Percentiles rank a stretch among this genome's conserved stretches.
phyloP scores from a whole-genome alignment of 1,284 basidiomycete species.

The Rhodotorula glutinis region DNA sequence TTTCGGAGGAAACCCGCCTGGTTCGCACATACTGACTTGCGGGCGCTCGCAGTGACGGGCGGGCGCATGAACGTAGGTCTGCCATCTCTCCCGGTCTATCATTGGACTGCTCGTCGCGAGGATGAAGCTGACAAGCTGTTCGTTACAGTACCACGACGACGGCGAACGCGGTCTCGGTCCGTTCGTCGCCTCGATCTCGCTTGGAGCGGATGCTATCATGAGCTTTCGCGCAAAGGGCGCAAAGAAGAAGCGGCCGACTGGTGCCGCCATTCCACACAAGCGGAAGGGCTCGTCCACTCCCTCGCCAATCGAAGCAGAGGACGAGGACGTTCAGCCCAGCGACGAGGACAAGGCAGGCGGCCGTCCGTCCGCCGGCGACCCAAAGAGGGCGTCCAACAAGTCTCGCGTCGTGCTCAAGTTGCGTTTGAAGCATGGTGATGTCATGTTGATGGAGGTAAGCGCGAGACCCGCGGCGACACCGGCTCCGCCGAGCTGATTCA shows the following conservation, averaged over 20 bases:
- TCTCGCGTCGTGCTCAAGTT: constrained; percentile 8
- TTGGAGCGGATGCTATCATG: constrained; percentile 30
- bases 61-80: constrained; percentile 35
- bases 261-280: too few species aligned
- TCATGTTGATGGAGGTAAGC: constrained; percentile 32
- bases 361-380: neutral
- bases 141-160: constrained; percentile 30
- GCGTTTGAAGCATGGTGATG: constrained; percentile 20
- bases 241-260: constrained; percentile 4
- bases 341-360: neutral
- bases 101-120: neutral
- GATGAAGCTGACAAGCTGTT: neutral
- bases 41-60: constrained; percentile 21
- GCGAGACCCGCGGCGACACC: too few species aligned
- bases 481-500: rapidly evolving
- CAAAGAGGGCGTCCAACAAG: neutral
- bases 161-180: constrained; percentile 34
- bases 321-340: neutral
- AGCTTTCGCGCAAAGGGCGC: constrained; percentile 19
- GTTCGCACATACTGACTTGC: neutral
- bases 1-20: too few species aligned
- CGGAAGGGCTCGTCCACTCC: neutral
- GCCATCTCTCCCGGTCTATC: too few species aligned
- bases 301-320: neutral
- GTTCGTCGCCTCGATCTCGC: constrained; percentile 28